These are phyloP conservation scores for Talaromyces rugulosus DNA, from an alignment of 2,329 filamentous ascomycete genomes.

Conservation along the genomic window DNA sequence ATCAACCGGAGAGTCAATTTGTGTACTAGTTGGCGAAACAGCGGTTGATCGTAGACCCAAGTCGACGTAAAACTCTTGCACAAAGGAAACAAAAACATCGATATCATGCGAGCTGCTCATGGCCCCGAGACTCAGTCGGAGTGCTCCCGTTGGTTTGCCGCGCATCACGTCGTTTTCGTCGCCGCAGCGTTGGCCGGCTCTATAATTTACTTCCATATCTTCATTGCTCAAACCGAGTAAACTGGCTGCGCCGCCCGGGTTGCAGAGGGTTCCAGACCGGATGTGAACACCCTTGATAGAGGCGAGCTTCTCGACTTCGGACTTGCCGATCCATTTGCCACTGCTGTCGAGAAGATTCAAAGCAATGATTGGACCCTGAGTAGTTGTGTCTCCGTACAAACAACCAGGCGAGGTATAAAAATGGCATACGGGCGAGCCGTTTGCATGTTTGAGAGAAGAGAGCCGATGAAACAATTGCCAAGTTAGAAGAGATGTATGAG, in stretches of 20 bases:
- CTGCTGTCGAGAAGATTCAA: slow-evolving; percentile 72
- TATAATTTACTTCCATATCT: slow-evolving; percentile 83
- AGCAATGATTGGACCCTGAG: slow-evolving; percentile 70
- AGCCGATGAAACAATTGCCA: slow-evolving; percentile 58
- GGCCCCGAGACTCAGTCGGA: slow-evolving; percentile 80
- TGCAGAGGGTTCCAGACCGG: slow-evolving; percentile 84
- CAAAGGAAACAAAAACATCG: slow-evolving; percentile 64
- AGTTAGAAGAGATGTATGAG: slow-evolving; percentile 66
- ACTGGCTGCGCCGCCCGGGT: slow-evolving; percentile 77
- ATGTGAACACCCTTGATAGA: slow-evolving; percentile 75
- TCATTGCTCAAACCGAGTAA: slow-evolving; percentile 69
- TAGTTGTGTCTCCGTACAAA: slow-evolving; percentile 40
- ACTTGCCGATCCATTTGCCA: slow-evolving; percentile 72
- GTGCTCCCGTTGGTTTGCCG: slow-evolving; percentile 82
- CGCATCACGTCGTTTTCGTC: slow-evolving; percentile 74
- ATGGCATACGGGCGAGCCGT: slow-evolving; percentile 60
- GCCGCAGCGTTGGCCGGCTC: slow-evolving; percentile 78
- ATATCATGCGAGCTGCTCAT: slow-evolving; percentile 82
- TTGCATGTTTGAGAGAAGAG: slow-evolving; percentile 60
- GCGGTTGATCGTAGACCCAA: slow-evolving; percentile 15
- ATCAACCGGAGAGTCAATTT: slow-evolving; percentile 6
- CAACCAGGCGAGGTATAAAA: slow-evolving; percentile 54
- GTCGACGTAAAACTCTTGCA: slow-evolving; percentile 64
- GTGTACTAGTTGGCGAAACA: slow-evolving; percentile 15
- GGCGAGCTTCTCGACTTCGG: slow-evolving; percentile 84